phyloP scores from a whole-genome alignment of 129 eudicot species.

The Tagetes patula region DNA sequence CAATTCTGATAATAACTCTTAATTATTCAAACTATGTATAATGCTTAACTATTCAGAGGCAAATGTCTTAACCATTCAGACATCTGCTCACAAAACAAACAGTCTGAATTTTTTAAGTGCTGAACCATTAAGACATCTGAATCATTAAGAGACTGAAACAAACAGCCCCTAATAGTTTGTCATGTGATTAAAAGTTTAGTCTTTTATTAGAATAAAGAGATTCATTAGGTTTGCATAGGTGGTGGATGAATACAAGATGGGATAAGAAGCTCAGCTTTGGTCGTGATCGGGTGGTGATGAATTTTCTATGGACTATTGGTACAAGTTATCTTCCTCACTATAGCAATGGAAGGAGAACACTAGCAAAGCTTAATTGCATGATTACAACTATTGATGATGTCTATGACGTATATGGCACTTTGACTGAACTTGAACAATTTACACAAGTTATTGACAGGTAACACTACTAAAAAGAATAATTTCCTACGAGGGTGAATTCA shows the following conservation, averaged over 20 bases:
- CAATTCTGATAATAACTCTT: too few species aligned
- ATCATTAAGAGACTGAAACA: too few species aligned
- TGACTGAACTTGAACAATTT: constrained; percentile 40
- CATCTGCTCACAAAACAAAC: too few species aligned
- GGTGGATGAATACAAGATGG: constrained; percentile 38
- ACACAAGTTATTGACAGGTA: constrained; percentile 30
- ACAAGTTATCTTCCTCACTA: constrained; percentile 26
- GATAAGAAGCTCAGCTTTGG: constrained; percentile 38
- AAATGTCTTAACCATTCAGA: too few species aligned
- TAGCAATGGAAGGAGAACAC: constrained; percentile 23
- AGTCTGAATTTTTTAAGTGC: too few species aligned
- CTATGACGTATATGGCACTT: constrained; percentile 48
- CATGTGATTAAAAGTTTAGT: too few species aligned
- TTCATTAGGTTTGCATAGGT: constrained; percentile 15
- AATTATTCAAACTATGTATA: too few species aligned
- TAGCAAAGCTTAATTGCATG: constrained; percentile 24
- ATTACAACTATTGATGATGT: constrained; percentile 46
- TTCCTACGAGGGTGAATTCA: too few species aligned
- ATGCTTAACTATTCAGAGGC: too few species aligned
- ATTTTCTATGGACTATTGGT: constrained; percentile 39
- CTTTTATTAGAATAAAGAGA: too few species aligned
- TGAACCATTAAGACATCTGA: too few species aligned
- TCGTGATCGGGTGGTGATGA: constrained; percentile 45
- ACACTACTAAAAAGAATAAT: background rate
- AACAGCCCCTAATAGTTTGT: too few species aligned